phyloP scores from a whole-genome alignment of 306 rosid genomes.

The Medicago arabica region DNA sequence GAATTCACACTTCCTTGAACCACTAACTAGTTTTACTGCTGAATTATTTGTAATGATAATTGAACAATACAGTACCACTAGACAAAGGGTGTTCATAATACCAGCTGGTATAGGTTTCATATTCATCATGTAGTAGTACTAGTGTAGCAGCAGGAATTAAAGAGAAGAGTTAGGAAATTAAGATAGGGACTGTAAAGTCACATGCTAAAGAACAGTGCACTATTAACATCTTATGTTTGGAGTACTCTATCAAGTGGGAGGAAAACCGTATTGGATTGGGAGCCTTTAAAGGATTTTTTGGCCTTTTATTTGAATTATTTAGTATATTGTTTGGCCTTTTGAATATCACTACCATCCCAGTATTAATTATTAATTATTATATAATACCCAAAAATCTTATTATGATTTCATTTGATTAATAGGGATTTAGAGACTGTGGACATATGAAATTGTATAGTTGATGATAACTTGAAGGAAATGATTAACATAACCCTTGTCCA shows the following conservation, averaged over 20 bases:
- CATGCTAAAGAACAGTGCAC: background rate
- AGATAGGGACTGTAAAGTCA: background rate
- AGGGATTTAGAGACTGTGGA: background rate
- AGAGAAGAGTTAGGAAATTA: background rate
- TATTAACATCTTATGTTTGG: slow-evolving; percentile 1
- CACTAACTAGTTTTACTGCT: background rate
- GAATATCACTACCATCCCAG: too few relatives aligned
- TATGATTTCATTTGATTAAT: too few relatives aligned
- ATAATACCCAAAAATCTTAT: too few relatives aligned
- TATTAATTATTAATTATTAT: too few relatives aligned
- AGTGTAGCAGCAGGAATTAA: background rate
- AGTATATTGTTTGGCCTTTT: too few relatives aligned
- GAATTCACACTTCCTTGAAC: slow-evolving; percentile 55
- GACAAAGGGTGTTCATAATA: background rate
- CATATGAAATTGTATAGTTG: background rate
- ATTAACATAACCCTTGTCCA: background rate
- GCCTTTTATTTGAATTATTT: too few relatives aligned
- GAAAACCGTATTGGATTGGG: background rate
- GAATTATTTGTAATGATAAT: slow-evolving; percentile 34
- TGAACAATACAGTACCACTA: slow-evolving; percentile 40
- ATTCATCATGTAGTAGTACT: background rate
- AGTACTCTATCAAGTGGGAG: slow-evolving; percentile 5
- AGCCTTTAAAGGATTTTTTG: background rate
- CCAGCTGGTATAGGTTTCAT: slow-evolving; percentile 7
- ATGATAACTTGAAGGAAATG: background rate